Evolutionary conservation across 2,329 filamentous ascomycete species (phyloP).

Genomic region (Fusarium nurragi): DNA sequence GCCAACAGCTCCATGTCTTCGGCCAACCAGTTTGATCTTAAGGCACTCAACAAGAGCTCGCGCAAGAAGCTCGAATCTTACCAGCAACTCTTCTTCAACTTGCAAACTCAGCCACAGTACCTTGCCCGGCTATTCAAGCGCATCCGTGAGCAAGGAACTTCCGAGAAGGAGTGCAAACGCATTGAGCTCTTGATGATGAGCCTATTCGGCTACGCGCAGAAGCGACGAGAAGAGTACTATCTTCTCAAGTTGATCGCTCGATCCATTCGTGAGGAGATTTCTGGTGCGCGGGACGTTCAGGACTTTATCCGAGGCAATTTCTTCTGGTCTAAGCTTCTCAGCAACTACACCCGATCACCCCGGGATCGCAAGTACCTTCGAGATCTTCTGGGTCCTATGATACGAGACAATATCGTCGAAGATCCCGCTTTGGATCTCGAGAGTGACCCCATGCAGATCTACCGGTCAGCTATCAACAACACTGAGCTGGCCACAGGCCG

Average conservation of each 20-base stretch:
- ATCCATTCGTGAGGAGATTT: slow-evolving; percentile 87
- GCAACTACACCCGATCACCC: slow-evolving; percentile 89
- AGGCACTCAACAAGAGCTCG: slow-evolving; percentile 96
- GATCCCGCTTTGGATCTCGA: slow-evolving; percentile 91
- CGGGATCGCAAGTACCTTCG: slow-evolving; percentile 92
- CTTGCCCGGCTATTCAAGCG: slow-evolving; percentile 87
- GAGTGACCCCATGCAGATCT: slow-evolving; percentile 97
- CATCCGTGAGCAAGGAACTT: slow-evolving; percentile 81
- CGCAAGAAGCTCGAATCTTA: slow-evolving; percentile 95
- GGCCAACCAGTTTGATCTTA: slow-evolving; percentile 92
- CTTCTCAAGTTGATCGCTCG: slow-evolving; percentile 86
- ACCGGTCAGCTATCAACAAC: slow-evolving; percentile 94
- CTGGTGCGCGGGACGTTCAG: slow-evolving; percentile 75
- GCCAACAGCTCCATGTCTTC: slow-evolving; percentile 90
- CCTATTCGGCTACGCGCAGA: slow-evolving; percentile 96
- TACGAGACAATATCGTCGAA: slow-evolving; percentile 92
- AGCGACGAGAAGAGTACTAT: slow-evolving; percentile 96
- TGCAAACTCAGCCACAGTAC: slow-evolving; percentile 97
- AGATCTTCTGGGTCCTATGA: slow-evolving; percentile 83
- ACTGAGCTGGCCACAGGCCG: slow-evolving; percentile 93
- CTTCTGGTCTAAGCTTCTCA: slow-evolving; percentile 89
- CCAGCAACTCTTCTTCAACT: slow-evolving; percentile 95
- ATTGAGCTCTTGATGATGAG: slow-evolving; percentile 96
- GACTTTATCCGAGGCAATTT: slow-evolving; percentile 91
- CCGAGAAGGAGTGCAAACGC: slow-evolving; percentile 92